phyloP scores from a whole-genome alignment of 257 asterid genomes.

The Oldenlandia corymbosa region DNA sequence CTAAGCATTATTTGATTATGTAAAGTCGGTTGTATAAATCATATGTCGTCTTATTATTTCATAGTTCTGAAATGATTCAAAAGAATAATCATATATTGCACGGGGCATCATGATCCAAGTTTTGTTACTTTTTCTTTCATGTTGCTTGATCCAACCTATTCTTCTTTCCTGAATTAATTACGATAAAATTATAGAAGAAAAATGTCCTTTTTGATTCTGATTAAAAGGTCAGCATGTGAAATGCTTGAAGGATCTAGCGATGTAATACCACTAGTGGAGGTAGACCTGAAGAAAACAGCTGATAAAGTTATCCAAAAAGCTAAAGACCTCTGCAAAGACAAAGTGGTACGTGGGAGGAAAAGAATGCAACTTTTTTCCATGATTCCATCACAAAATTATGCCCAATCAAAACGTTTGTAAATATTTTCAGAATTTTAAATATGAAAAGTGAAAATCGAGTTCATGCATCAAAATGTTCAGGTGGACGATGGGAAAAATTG shows the following conservation, averaged over 20 bases:
- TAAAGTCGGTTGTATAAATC: too few species aligned
- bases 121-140: background rate
- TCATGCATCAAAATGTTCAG: too few species aligned
- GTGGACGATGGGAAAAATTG: too few species aligned
- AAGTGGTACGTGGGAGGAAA: conserved; percentile 8
- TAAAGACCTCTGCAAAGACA: conserved; percentile 22
- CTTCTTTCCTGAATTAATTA: too few species aligned
- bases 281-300: conserved; percentile 24
- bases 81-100: too few species aligned
- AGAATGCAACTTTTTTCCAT: background rate
- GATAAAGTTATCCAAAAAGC: conserved; percentile 21
- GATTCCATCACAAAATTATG: background rate
- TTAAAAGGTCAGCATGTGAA: background rate
- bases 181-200: background rate
- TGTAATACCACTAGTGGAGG: conserved; percentile 24
- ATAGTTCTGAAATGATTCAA: too few species aligned
- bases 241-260: conserved; percentile 27
- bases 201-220: background rate
- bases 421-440: too few species aligned
- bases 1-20: too few species aligned
- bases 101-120: too few species aligned
- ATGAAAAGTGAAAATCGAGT: too few species aligned
- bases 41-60: too few species aligned
- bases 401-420: too few species aligned
- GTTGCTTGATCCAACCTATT: background rate